Evolutionary conservation across 306 rosid genomes (phyloP).

Genomic region (Pterocarpus macrocarpus): DNA sequence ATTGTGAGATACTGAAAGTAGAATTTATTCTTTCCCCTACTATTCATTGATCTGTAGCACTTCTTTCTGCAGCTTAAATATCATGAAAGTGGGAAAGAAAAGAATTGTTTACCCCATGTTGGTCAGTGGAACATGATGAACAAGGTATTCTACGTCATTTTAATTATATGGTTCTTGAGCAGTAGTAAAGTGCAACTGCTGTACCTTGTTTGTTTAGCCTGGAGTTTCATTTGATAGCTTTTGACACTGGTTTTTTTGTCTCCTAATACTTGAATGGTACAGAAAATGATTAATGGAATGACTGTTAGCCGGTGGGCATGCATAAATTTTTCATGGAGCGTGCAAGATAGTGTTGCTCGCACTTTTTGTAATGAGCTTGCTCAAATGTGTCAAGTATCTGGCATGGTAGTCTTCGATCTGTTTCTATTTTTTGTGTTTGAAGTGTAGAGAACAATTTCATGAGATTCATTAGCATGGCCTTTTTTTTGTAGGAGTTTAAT

Average conservation of each 20-base stretch:
- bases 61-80: slow-evolving; percentile 75
- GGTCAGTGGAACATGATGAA: slow-evolving; percentile 99
- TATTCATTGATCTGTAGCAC: slow-evolving; percentile 31
- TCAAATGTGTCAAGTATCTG: slow-evolving; percentile 97
- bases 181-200: slow-evolving; percentile 2
- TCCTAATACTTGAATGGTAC: slow-evolving; percentile 45
- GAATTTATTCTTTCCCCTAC: neutral
- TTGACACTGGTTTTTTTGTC: slow-evolving; percentile 20
- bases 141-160: slow-evolving; percentile 58
- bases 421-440: neutral
- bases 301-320: slow-evolving; percentile 95
- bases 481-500: slow-evolving; percentile 70
- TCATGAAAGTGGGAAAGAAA: slow-evolving; percentile 91
- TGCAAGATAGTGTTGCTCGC: slow-evolving; percentile 88
- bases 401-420: slow-evolving; percentile 56
- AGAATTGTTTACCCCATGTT: slow-evolving; percentile 93
- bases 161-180: neutral
- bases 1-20: slow-evolving; percentile 27
- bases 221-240: neutral
- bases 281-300: slow-evolving; percentile 98
- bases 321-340: slow-evolving; percentile 86
- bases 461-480: neutral
- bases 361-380: slow-evolving; percentile 87
- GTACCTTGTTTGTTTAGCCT: neutral
- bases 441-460: neutral